Evolutionary conservation across 2,329 filamentous ascomycete genomes (phyloP), one percentile per base, ranked within the genome.

Genomic region (Dothiorella sarmentorum): DNA sequence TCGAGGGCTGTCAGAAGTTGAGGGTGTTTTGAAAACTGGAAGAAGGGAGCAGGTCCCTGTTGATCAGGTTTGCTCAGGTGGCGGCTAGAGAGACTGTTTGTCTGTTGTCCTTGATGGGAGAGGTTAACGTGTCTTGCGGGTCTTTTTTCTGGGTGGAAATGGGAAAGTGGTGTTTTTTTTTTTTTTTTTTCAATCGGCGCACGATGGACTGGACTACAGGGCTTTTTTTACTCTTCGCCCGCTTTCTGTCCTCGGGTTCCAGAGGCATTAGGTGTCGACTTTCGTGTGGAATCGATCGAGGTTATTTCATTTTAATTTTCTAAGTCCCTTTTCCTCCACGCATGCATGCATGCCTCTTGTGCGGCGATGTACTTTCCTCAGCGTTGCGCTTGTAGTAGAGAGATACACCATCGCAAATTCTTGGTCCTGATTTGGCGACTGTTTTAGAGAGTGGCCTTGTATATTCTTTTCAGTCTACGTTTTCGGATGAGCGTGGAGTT

Each of bases 101-200:
- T 37, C n/a, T 51, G 17, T 47, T 24, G n/a, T 26, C 11, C 29
- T 33, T 33, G 13, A 9, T 35, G n/a, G n/a, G n/a, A n/a, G n/a
- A n/a, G n/a, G 29, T 17, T 24, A 20, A n/a, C 17, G 15, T 10
- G 10, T 33, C 27, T 13, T 37, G 18, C 7, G 29, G 20, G n/a
- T n/a, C n/a, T n/a, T 29, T 15, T 24, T n/a, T 51, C n/a, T 47
- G 35, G 24, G 17, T 40, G 49, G 35, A 35, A 29, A 29, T 20
- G 49, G 33, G 15, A 22, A 7, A n/a, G 49, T 31, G 38, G 31
- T 31, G n/a, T n/a, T n/a, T n/a, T n/a, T n/a, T n/a, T n/a, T n/a
- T n/a, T n/a, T n/a, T n/a, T n/a, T n/a, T n/a, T 33, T 52, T 49
- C 13, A n/a, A 52, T 52, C 15, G 49, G 49, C 49, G 49, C 24